Evolutionary conservation across 2,329 filamentous ascomycete species (phyloP).

Genomic region (Microdochium nivale): DNA sequence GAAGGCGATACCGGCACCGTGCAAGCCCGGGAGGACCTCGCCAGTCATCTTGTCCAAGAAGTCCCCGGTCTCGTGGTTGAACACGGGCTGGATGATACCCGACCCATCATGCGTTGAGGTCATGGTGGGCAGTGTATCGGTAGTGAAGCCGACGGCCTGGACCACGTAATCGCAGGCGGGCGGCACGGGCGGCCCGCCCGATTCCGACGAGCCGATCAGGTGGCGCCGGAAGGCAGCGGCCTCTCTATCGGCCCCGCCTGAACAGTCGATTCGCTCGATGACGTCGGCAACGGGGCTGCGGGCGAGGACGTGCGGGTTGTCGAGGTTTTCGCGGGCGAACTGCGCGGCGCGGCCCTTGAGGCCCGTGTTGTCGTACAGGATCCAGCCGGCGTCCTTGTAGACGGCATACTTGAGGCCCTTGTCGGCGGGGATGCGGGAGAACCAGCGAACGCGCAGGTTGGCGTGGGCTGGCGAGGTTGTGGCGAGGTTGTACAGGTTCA

Average conservation of each 20-base stretch:
- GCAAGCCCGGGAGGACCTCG: slow-evolving; percentile 38
- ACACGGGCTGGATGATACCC: slow-evolving; percentile 9
- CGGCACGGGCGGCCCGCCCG: not conserved
- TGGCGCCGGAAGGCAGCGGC: slow-evolving; percentile 31
- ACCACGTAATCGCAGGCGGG: slow-evolving; percentile 41
- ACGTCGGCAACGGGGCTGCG: slow-evolving; percentile 34
- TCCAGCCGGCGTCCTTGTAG: slow-evolving; percentile 50
- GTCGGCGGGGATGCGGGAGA: slow-evolving; percentile 37
- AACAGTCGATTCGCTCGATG: slow-evolving; percentile 36
- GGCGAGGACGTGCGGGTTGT: slow-evolving; percentile 34
- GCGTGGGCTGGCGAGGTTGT: slow-evolving; percentile 34
- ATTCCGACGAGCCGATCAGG: slow-evolving; percentile 15
- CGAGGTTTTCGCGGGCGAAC: slow-evolving; percentile 51
- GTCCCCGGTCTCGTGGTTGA: slow-evolving; percentile 27
- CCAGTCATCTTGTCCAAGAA: slow-evolving; percentile 35
- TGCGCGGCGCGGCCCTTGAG: slow-evolving; percentile 52
- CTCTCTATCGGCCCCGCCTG: slow-evolving; percentile 27
- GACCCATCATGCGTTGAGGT: slow-evolving; percentile 8
- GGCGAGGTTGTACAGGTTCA: slow-evolving; percentile 49
- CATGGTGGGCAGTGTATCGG: slow-evolving; percentile 35
- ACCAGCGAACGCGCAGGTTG: slow-evolving; percentile 49
- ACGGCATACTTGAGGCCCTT: slow-evolving; percentile 48
- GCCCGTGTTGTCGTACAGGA: slow-evolving; percentile 56
- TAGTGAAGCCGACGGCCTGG: slow-evolving; percentile 50
- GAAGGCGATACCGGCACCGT: slow-evolving; percentile 55